phyloP scores from a whole-genome alignment of 495 filamentous ascomycete species.

The Stereocaulon alpinum region DNA sequence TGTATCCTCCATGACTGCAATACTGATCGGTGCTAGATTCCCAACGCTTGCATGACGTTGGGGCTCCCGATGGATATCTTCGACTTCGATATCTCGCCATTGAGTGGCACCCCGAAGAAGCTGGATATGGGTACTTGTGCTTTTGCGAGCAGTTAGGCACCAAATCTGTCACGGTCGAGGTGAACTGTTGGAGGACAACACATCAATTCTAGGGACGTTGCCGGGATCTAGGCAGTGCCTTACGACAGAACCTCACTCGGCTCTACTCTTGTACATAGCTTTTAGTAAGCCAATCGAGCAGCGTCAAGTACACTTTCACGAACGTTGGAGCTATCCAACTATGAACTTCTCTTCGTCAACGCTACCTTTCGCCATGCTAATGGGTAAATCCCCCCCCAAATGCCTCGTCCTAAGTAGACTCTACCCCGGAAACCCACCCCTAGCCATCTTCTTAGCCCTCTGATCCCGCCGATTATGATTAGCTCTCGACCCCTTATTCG shows the following conservation, averaged over 20 bases:
- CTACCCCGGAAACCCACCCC: constrained; percentile 45
- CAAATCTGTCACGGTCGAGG: too few species aligned
- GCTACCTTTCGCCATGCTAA: not conserved
- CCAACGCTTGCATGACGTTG: constrained; percentile 78
- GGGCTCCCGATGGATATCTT: constrained; percentile 93
- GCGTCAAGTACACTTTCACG: too few species aligned
- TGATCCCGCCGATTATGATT: constrained; percentile 73
- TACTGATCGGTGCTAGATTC: constrained; percentile 26
- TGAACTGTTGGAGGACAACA: not conserved
- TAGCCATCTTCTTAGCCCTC: constrained; percentile 67
- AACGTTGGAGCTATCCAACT: not conserved
- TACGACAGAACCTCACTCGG: not conserved
- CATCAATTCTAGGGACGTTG: not conserved
- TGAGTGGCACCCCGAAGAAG: constrained; percentile 44
- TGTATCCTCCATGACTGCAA: too few species aligned
- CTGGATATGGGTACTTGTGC: constrained; percentile 71
- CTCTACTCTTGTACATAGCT: constrained; percentile 4
- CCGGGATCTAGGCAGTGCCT: not conserved
- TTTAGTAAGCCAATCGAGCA: not conserved
- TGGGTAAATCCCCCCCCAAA: not conserved
- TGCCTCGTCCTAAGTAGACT: not conserved
- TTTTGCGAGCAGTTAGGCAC: constrained; percentile 43
- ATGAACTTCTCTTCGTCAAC: not conserved
- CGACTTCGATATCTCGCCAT: constrained; percentile 81
- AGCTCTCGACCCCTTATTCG: constrained; percentile 63